Base-by-base conservation (phyloP, 179 eudicot species). In the Drosera spatulata region DNA sequence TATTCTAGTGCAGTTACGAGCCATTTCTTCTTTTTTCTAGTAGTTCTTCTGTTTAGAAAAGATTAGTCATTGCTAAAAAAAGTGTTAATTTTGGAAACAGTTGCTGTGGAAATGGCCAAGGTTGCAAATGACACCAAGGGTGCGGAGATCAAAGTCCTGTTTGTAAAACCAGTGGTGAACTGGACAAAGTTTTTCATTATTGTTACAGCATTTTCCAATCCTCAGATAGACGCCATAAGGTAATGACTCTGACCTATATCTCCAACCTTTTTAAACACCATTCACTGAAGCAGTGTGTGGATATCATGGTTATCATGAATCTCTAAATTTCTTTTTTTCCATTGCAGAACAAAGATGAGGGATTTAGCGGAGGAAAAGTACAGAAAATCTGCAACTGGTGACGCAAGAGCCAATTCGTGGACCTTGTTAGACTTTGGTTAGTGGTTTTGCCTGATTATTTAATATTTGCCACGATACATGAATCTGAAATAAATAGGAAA, bases 131-230 rank as follows among this genome's bases (percentile, higher is more conserved):
- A 91, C 2, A 87, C 82, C 61, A 91, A 91, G 77, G 98, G 91
- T 63, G 87, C 71, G 44, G 96, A 91, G 67, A 91, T 91, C 41
- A 82, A 65, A 68, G 87, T 91, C 53, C 82, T 91, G 61, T 91
- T 91, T 69, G 98, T 91, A 54, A 91, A 91, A 74, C 98, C 98
- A 74, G 77, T 91, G 3, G 98, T 91, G 41, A 88, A 91, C 61
- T 91, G 98, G 98, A 91, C 98, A 69, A 84, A 81, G n/a, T 88
- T 91, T 75, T 91, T 91, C 69, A 88, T 91, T 66, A 86, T 91
- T 63, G 88, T 85, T 50, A 91, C 98, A 48, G 98, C 91, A 55
- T 91, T 82, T 77, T 91, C 96, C 60, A 82, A 80, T 56, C 98
- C 98, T 56, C 98, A 91, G 71, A 74, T 85, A 67, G 84, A 78